phyloP scores from a whole-genome alignment of 176 grass and related monocot genomes.

The Metroxylon sagu region DNA sequence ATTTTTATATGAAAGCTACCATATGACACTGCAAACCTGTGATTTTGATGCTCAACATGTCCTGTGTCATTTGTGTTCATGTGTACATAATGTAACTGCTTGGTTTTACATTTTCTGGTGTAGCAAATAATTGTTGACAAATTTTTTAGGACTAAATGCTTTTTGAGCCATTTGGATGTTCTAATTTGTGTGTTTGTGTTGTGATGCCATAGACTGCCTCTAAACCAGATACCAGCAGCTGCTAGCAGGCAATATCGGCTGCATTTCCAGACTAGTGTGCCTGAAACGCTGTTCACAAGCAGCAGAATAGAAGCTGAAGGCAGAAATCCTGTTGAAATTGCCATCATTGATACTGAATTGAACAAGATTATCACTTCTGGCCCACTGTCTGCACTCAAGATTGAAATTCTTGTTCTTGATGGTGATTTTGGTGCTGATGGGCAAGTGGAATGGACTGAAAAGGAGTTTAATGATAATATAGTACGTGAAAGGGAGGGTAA shows the following conservation, averaged over 20 bases:
- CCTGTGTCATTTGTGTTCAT: too few relatives aligned
- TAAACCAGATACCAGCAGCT: conserved; percentile 30
- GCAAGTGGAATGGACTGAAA: conserved; percentile 59
- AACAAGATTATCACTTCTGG: conserved; percentile 43
- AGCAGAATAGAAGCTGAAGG: conserved; percentile 62
- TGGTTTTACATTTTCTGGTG: too few relatives aligned
- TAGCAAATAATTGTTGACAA: too few relatives aligned
- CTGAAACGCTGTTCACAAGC: conserved; percentile 62
- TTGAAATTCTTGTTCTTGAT: conserved; percentile 80
- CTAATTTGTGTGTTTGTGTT: conserved; percentile 1
- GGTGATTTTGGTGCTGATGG: conserved; percentile 75
- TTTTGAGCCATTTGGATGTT: too few relatives aligned
- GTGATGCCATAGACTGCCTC: conserved; percentile 31
- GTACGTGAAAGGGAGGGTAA: conserved; percentile 82
- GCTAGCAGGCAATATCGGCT: conserved; percentile 55
- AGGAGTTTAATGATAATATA: conserved; percentile 66
- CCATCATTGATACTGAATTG: conserved; percentile 41
- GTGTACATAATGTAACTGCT: too few relatives aligned
- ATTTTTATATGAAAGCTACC: too few relatives aligned
- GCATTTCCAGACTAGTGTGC: conserved; percentile 58
- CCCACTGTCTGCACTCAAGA: conserved; percentile 45
- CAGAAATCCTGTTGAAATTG: conserved; percentile 51
- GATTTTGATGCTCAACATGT: too few relatives aligned
- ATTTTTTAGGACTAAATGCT: too few relatives aligned
- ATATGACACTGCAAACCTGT: too few relatives aligned